Conservation (phyloP, 2,329 filamentous ascomycete species). For the Seiridium cupressi region DNA sequence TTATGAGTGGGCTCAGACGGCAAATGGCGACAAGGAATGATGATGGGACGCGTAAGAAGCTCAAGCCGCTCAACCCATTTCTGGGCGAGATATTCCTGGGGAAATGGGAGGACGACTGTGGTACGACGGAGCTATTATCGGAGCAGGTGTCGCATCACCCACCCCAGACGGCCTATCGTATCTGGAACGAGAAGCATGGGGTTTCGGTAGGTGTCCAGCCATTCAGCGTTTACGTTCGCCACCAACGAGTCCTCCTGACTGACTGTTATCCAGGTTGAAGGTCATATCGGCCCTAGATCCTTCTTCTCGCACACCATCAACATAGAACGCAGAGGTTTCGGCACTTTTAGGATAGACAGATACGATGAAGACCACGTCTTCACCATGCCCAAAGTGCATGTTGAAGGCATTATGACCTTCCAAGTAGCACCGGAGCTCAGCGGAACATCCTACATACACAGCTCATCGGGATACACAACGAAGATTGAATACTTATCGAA, state of each 20-base stretch:
- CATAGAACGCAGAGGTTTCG: slow-evolving; percentile 92
- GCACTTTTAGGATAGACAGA: slow-evolving; percentile 65
- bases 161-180: slow-evolving; percentile 90
- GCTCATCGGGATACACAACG: slow-evolving; percentile 80
- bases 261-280: slow-evolving; percentile 53
- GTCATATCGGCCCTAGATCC: slow-evolving; percentile 95
- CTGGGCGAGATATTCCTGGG: slow-evolving; percentile 92
- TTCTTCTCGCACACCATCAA: slow-evolving; percentile 93
- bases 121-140: slow-evolving; percentile 82
- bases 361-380: slow-evolving; percentile 66
- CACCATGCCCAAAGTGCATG: slow-evolving; percentile 86
- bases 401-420: slow-evolving; percentile 86
- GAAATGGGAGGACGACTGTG: slow-evolving; percentile 79
- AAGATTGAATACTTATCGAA: slow-evolving; percentile 93
- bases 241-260: slow-evolving; percentile 5
- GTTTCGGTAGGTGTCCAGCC: slow-evolving; percentile 39
- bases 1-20: slow-evolving; percentile 87
- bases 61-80: slow-evolving; percentile 93
- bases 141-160: slow-evolving; percentile 97
- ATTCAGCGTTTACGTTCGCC: background rate
- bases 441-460: slow-evolving; percentile 78
- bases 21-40: slow-evolving; percentile 77
- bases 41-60: slow-evolving; percentile 81
- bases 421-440: slow-evolving; percentile 91
- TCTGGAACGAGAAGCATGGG: slow-evolving; percentile 81